Conservation (phyloP, 1,139 yeast species). For the Hansenula anomala region DNA sequence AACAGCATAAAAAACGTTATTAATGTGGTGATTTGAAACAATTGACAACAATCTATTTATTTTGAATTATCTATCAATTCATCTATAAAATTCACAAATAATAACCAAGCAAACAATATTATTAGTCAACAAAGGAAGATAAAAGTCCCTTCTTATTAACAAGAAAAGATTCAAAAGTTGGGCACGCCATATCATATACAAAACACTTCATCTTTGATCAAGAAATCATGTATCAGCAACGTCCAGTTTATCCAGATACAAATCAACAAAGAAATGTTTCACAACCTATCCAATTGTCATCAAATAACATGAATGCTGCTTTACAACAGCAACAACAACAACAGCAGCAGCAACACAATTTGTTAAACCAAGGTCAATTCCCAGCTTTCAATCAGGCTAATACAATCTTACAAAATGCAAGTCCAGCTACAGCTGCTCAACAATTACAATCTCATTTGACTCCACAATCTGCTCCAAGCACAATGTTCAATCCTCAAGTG, state of each 20-base stretch:
- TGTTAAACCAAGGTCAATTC: constrained; percentile 10
- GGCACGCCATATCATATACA: no score
- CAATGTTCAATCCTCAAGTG: constrained; percentile 3
- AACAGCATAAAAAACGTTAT: no score
- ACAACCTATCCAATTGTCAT: not conserved
- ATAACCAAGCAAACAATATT: no score
- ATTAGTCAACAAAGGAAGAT: no score
- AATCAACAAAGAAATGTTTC: constrained; percentile 2
- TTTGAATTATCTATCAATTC: no score
- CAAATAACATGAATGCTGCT: no score
- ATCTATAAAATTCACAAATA: no score
- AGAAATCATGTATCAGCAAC: constrained; percentile 17
- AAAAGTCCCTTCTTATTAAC: no score
- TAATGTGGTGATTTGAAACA: no score
- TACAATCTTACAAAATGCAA: constrained; percentile 1
- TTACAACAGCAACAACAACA: constrained; percentile 10
- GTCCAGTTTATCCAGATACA: constrained; percentile 16
- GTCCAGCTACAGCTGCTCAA: not conserved
- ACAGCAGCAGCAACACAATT: constrained; percentile 17
- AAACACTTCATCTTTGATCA: no score
- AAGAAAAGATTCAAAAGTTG: no score
- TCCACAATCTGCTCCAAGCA: constrained; percentile 22
- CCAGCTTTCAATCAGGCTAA: constrained; percentile 11
- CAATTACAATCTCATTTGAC: constrained; percentile 3
- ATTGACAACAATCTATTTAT: no score